Percentiles rank a stretch among this genome's conserved stretches.
These are phyloP conservation scores for Septoria linicola DNA, from an alignment of 2,329 filamentous ascomycete genomes.

Conservation along the genomic window DNA sequence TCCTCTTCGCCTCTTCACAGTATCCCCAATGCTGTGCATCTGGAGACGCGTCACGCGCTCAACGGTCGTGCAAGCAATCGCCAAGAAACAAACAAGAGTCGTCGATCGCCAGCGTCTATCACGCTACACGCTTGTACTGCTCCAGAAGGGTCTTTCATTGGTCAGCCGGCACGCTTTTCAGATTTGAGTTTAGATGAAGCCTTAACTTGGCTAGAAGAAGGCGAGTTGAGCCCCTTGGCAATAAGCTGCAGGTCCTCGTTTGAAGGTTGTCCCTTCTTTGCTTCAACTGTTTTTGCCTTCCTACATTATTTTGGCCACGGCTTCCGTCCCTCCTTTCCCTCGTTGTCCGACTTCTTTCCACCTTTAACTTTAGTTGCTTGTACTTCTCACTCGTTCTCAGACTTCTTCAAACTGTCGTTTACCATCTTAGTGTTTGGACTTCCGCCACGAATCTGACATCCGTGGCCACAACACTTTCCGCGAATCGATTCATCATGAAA, in stretches of 20 bases:
- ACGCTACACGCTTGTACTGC: neutral
- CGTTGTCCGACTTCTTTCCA: conserved; percentile 3
- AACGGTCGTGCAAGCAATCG: conserved; percentile 5
- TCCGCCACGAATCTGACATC: neutral
- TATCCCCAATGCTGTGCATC: too few species aligned
- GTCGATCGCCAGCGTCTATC: neutral
- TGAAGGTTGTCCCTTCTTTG: too few species aligned
- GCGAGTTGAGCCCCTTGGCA: neutral
- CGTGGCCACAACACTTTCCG: neutral
- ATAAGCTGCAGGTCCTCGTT: too few species aligned
- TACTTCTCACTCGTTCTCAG: conserved; percentile 26
- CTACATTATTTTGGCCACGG: conserved; percentile 1
- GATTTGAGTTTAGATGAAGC: conserved; percentile 9
- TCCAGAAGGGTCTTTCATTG: neutral
- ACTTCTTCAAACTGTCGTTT: conserved; percentile 16
- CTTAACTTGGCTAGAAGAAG: neutral
- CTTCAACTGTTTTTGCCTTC: too few species aligned
- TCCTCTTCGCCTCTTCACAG: too few species aligned
- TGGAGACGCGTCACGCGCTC: neutral
- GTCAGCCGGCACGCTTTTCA: neutral
- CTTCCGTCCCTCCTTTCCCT: conserved; percentile 13
- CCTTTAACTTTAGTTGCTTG: conserved; percentile 5
- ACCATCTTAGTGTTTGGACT: neutral
- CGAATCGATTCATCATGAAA: conserved; percentile 52
- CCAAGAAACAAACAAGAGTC: conserved; percentile 9